A percentile compares a stretch with the other conserved stretches of the same genome.
These are phyloP conservation scores for Crithidia sp. DNA, from an alignment of 208 protist genomes.

Conservation along the genomic window DNA sequence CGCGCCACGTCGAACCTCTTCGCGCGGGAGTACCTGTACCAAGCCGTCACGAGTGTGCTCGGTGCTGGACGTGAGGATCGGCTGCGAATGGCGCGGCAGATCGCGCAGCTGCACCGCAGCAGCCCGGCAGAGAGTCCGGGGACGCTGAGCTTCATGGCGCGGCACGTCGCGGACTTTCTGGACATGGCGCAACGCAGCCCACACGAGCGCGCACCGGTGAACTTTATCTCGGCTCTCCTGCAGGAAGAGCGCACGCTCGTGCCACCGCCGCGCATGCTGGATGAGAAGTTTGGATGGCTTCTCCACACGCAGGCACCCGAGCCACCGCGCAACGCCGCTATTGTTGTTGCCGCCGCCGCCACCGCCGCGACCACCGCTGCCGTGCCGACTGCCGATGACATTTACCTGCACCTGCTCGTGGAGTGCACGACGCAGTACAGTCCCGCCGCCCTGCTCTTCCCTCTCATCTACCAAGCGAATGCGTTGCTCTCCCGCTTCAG, in stretches of 20 bases:
- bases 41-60: constrained; percentile 27
- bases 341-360: background rate
- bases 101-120: constrained; percentile 8
- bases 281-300: constrained; percentile 40
- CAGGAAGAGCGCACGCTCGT: constrained; percentile 29
- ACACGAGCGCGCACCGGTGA: constrained; percentile 28
- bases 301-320: background rate
- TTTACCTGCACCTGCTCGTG: constrained; percentile 4
- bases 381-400: constrained; percentile 9
- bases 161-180: constrained; percentile 28
- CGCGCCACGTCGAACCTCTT: constrained; percentile 27
- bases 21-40: constrained; percentile 24
- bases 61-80: constrained; percentile 8
- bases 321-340: no score
- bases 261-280: constrained; percentile 30
- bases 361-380: background rate
- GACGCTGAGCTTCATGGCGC: constrained; percentile 10
- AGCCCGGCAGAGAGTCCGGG: background rate
- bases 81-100: constrained; percentile 2
- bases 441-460: constrained; percentile 1
- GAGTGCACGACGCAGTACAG: constrained; percentile 2
- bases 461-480: constrained; percentile 33
- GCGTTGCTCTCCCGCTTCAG: constrained; percentile 30
- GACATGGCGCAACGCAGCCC: constrained; percentile 22
- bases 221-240: constrained; percentile 30